Evolutionary conservation across 176 grass and related monocot species (phyloP), one percentile per base, ranked within the genome.

Genomic region (Urochloa ruziziensis): DNA sequence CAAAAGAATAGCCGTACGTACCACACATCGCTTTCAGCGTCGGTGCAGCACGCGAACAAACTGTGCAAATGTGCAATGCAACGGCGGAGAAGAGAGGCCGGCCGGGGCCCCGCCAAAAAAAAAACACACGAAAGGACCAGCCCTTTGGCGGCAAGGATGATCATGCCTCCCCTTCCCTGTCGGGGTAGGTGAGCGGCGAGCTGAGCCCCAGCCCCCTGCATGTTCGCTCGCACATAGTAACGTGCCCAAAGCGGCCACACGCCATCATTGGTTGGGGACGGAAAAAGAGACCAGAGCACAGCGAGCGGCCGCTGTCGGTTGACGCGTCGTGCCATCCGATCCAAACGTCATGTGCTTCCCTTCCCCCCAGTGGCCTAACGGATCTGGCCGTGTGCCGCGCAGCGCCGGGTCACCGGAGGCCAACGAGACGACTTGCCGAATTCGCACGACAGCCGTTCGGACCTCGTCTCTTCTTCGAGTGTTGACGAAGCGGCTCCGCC

Each of bases 211-310:
- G n/a, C 7, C 14, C 21, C n/a, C 33, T 23, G 6, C 64, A 27
- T 42, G 78, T 25, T 6, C 39, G n/a, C 23, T 10, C 15, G 56
- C 9, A 81, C 64, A 68, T 81, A 13, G 79, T 57, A 69, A 81
- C 64, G 48, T 81, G 78, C 78, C 48, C 62, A 67, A 54, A 80
- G 78, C 47, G 42, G 33, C 47, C 63, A 52, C 28, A 19, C 32
- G 47, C 23, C 64, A 81, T 70, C 79, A 58, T 69, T 56, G 23
- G 18, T n/a, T n/a, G n/a, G n/a, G 12, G 67, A 4, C 2, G 1
- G 44, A 1, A 16, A 48, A 70, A 70, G 0, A 19, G 12, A 27
- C 5, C n/a, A 4, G 24, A 30, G 1, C 25, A 25, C 12, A 6
- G 14, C 32, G 12, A 14, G 40, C 14, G 18, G 17, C 34, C 47